Conservation (phyloP, 2,329 filamentous ascomycete genomes). For the Aspergillus sp. region DNA sequence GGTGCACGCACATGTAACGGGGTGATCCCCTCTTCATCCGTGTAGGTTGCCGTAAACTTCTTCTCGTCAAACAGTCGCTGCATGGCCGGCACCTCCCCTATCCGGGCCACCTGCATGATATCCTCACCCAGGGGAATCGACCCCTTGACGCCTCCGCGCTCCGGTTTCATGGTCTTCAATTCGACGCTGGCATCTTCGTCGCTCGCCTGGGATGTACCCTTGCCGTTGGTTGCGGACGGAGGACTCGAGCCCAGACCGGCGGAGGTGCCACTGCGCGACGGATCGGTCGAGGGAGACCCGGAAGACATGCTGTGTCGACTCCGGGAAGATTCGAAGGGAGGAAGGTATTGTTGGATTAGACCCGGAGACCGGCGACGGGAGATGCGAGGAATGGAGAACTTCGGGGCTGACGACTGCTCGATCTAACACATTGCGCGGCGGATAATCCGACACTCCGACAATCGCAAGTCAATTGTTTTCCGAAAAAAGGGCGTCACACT, state of each 20-base stretch:
- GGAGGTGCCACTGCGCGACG: conserved; percentile 22
- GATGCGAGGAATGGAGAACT: neutral
- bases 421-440: conserved; percentile 17
- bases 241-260: conserved; percentile 23
- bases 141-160: conserved; percentile 29
- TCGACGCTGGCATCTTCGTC: conserved; percentile 36
- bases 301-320: conserved; percentile 22
- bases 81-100: conserved; percentile 83
- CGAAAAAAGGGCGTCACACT: neutral
- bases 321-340: neutral
- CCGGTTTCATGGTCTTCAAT: conserved; percentile 36
- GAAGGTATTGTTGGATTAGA: neutral
- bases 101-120: conserved; percentile 90
- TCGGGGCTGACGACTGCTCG: conserved; percentile 7
- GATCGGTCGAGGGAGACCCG: conserved; percentile 24
- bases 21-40: conserved; percentile 90
- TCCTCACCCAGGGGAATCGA: conserved; percentile 62
- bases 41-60: conserved; percentile 77
- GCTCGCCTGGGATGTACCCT: conserved; percentile 33
- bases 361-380: conserved; percentile 6
- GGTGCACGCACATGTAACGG: conserved; percentile 75
- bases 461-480: neutral
- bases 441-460: conserved; percentile 3
- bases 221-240: conserved; percentile 27
- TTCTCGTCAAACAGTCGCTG: conserved; percentile 84